phyloP scores from a whole-genome alignment of 2,329 filamentous ascomycete species.

The Periglandula ipomoeae region DNA sequence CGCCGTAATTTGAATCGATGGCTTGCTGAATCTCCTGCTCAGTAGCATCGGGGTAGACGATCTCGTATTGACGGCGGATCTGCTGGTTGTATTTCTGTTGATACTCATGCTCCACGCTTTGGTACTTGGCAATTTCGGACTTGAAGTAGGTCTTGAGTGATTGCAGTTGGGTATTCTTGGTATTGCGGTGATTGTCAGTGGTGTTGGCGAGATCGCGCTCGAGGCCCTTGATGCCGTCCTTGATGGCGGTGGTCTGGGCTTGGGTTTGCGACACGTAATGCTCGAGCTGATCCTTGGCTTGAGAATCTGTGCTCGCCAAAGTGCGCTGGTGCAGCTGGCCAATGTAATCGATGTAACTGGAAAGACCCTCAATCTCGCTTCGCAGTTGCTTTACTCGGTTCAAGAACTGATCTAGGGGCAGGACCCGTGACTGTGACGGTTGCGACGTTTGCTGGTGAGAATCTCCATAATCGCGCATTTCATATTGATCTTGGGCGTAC shows the following conservation, averaged over 20 bases:
- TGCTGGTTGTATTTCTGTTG: slow-evolving; percentile 65
- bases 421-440: slow-evolving; percentile 11
- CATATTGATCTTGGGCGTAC: slow-evolving; percentile 34
- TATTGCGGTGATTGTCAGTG: slow-evolving; percentile 44
- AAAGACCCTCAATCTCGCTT: slow-evolving; percentile 57
- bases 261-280: slow-evolving; percentile 61
- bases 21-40: slow-evolving; percentile 64
- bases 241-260: slow-evolving; percentile 64
- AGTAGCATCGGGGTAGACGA: slow-evolving; percentile 72
- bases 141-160: slow-evolving; percentile 65
- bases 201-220: slow-evolving; percentile 62
- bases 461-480: slow-evolving; percentile 41
- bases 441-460: slow-evolving; percentile 18
- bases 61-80: slow-evolving; percentile 70
- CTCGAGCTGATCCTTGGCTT: slow-evolving; percentile 51
- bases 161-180: slow-evolving; percentile 62
- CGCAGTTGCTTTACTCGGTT: slow-evolving; percentile 57
- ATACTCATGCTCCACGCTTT: slow-evolving; percentile 63
- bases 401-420: slow-evolving; percentile 61
- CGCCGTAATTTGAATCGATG: slow-evolving; percentile 61
- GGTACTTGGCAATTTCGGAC: slow-evolving; percentile 60
- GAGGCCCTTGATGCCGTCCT: slow-evolving; percentile 68
- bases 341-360: slow-evolving; percentile 58
- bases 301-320: slow-evolving; percentile 54
- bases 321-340: slow-evolving; percentile 62